A percentile compares a stretch with the other conserved stretches of the same genome.
These are phyloP conservation scores for Vigna angularis DNA, from an alignment of 306 rosid species.

Conservation along the genomic window DNA sequence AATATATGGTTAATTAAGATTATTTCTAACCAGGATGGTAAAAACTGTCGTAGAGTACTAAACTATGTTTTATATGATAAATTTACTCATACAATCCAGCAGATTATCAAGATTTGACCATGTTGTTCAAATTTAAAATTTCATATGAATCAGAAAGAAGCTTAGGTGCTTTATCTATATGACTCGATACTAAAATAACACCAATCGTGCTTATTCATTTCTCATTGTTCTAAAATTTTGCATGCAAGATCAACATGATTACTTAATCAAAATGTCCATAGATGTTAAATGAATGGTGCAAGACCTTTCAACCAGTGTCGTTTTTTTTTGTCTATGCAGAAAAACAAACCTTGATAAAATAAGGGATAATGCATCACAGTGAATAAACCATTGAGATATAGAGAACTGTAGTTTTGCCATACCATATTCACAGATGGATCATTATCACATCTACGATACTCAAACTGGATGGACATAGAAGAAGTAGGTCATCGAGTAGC, in stretches of 20 bases:
- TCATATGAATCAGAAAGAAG: constrained; percentile 19
- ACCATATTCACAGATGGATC: constrained; percentile 66
- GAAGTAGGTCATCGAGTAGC: constrained; percentile 38
- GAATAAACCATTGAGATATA: constrained; percentile 97
- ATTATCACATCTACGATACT: constrained; percentile 84
- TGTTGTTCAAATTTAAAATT: constrained; percentile 15
- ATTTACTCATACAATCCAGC: constrained; percentile 28
- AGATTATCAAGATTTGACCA: constrained; percentile 15
- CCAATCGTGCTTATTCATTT: neutral
- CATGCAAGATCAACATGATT: constrained; percentile 36
- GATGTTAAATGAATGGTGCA: constrained; percentile 24
- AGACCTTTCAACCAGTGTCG: constrained; percentile 32
- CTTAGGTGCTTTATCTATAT: constrained; percentile 7
- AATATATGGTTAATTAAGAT: constrained; percentile 17
- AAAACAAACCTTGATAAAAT: constrained; percentile 81
- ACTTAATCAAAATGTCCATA: constrained; percentile 9
- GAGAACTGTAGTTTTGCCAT: constrained; percentile 77
- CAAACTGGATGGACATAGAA: constrained; percentile 65
- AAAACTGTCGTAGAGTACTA: constrained; percentile 5
- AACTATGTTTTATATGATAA: constrained; percentile 25
- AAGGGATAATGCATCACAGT: constrained; percentile 88
- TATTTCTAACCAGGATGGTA: constrained; percentile 22
- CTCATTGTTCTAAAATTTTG: constrained; percentile 7
- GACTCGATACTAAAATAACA: constrained; percentile 21
- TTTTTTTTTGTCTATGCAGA: constrained; percentile 5